A percentile compares a stretch with the other conserved stretches of the same genome.
Evolutionary conservation across 2,329 filamentous ascomycete genomes (phyloP).

Genomic region (Colletotrichum siamense): DNA sequence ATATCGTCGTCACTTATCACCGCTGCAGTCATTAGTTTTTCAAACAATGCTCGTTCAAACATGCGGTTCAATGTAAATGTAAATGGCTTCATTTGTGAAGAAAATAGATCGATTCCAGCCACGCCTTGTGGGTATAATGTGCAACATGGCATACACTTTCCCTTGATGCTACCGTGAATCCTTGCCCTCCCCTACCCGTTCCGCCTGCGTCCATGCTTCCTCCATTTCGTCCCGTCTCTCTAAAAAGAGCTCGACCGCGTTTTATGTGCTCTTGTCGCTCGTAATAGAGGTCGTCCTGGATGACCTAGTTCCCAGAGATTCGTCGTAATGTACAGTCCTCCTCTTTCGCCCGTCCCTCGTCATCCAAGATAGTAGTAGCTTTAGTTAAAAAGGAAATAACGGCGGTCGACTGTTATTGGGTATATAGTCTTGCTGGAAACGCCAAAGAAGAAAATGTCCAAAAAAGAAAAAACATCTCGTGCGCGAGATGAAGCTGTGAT

Average conservation of each 20-base stretch:
- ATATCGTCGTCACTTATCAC: neutral
- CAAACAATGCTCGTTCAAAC: neutral
- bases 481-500: slow-evolving; percentile 2
- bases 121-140: neutral
- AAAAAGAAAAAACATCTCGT: neutral
- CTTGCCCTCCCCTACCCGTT: neutral
- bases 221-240: neutral
- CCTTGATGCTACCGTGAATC: neutral
- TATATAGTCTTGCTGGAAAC: slow-evolving; percentile 17
- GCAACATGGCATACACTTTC: neutral
- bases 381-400: neutral
- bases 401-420: slow-evolving; percentile 15
- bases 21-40: neutral
- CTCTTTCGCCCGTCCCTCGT: neutral
- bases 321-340: slow-evolving; percentile 6
- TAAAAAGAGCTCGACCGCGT: slow-evolving; percentile 5
- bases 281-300: neutral
- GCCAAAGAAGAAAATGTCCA: neutral
- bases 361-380: neutral
- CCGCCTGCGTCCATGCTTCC: neutral
- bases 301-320: neutral
- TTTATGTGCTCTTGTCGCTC: neutral
- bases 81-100: neutral
- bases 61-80: neutral
- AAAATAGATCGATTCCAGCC: neutral